phyloP scores from a whole-genome alignment of 1,284 basidiomycete species.

The Trametes hirsuta region DNA sequence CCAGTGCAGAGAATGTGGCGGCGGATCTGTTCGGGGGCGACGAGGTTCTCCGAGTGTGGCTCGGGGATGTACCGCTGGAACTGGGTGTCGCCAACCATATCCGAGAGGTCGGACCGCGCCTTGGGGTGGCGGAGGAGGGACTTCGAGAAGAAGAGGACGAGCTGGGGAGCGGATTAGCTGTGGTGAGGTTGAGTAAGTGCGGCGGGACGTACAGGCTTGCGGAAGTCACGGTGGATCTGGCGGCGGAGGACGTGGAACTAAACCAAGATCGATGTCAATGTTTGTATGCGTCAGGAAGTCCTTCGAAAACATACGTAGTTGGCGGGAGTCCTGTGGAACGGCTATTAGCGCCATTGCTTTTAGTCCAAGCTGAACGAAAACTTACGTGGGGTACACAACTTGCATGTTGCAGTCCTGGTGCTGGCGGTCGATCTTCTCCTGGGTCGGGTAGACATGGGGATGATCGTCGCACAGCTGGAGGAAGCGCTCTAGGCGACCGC shows the following conservation, averaged over 20 bases:
- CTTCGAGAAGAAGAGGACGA: slow-evolving; percentile 98
- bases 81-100: slow-evolving; percentile 87
- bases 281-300: background rate
- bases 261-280: slow-evolving; percentile 18
- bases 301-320: slow-evolving; percentile 71
- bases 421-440: slow-evolving; percentile 91
- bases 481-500: slow-evolving; percentile 95
- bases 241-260: slow-evolving; percentile 94
- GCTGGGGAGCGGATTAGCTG: slow-evolving; percentile 40
- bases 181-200: background rate
- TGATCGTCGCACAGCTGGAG: slow-evolving; percentile 98
- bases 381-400: slow-evolving; percentile 92
- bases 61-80: slow-evolving; percentile 97
- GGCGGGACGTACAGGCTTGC: slow-evolving; percentile 74
- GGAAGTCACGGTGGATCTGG: slow-evolving; percentile 95
- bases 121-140: slow-evolving; percentile 91
- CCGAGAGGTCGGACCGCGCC: slow-evolving; percentile 85
- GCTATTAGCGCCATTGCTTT: slow-evolving; percentile 23
- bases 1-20: slow-evolving; percentile 90
- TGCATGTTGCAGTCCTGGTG: slow-evolving; percentile 99
- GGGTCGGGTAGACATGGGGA: slow-evolving; percentile 86
- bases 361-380: slow-evolving; percentile 19
- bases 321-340: slow-evolving; percentile 69
- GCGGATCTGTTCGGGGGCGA: slow-evolving; percentile 84
- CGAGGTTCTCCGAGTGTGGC: slow-evolving; percentile 70